Evolutionary conservation across 2,329 filamentous ascomycete genomes (phyloP), one percentile per base, ranked within the genome.

Genomic region (Tolypocladium album): DNA sequence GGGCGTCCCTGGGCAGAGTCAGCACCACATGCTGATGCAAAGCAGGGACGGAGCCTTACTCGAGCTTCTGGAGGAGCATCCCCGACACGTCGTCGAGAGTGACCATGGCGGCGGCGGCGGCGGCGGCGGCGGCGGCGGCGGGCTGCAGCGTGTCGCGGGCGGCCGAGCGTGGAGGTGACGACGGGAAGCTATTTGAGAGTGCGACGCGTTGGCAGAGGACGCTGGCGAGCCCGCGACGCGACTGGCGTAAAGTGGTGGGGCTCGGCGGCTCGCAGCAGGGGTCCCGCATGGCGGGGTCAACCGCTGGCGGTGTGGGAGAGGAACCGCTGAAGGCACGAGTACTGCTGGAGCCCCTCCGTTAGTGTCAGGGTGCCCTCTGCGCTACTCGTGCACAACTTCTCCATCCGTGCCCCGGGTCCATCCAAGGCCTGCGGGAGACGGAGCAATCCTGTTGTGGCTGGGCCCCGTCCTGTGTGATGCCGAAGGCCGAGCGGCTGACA

Each of bases 61-160:
- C 68, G 55, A 72, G 69, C 24, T 66, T 67, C 58, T 71, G 69
- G 58, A 74, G 68, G 39, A 75, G 67, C 56, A 68, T 71, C 59
- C 65, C 71, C 31, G 67, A 57, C 45, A 70, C 67, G 45, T 74
- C 69, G 57, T 75, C 66, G 59, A 75, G 68, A 39, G 65, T 61
- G 39, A 74, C 72, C 73, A 75, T 75, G 38, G 60, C 66, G 64
- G 52, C 57, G 24, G 52, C 47, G 24, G 59, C 42, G 40, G 24
- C n/a, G n/a, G n/a, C n/a, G n/a, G n/a, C n/a, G 38, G 60, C 66
- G 64, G 52, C 57, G 24, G 52, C 47, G 24, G 59, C 42, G 40
- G 24, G 31, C 17, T 34, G 39, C 42, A 31, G 36, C 27, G 27
- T n/a, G 31, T 52, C 7, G 27, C 47, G 27, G 31, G 47, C 27